Conservation (phyloP, 1,284 basidiomycete species). For the Fomes fomentarius region DNA sequence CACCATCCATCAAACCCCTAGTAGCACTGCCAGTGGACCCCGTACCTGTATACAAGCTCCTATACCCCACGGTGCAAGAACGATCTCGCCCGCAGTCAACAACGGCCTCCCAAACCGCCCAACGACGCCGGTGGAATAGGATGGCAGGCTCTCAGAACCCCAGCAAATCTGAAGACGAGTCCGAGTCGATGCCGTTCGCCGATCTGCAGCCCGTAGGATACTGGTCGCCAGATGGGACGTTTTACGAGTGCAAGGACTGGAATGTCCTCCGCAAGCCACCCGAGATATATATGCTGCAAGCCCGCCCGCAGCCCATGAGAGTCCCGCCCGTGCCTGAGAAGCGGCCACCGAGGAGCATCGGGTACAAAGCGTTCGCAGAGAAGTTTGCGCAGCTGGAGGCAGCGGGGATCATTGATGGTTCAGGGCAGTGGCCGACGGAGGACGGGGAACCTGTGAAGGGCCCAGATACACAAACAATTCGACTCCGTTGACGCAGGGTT, state of each 20-base stretch:
- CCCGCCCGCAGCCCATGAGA: constrained; percentile 23
- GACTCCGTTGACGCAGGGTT: neutral
- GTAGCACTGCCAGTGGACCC: constrained; percentile 1
- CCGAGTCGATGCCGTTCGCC: constrained; percentile 9
- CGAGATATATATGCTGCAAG: constrained; percentile 21
- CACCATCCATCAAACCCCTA: neutral
- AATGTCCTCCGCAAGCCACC: constrained; percentile 13
- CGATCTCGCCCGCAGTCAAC: neutral
- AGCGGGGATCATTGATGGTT: constrained; percentile 25
- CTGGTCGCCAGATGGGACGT: neutral
- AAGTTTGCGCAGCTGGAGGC: constrained; percentile 24
- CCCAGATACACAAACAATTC: neutral
- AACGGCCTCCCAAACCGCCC: constrained; percentile 9
- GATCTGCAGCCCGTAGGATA: constrained; percentile 7
- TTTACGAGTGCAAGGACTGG: constrained; percentile 7
- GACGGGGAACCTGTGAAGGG: neutral
- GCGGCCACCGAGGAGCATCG: constrained; percentile 21
- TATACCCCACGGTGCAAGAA: constrained; percentile 7
- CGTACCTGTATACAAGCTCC: constrained; percentile 5
- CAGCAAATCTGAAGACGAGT: constrained; percentile 11
- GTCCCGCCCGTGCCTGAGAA: constrained; percentile 14
- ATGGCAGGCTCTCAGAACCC: constrained; percentile 9
- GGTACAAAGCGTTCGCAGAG: constrained; percentile 25
- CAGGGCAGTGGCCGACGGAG: constrained; percentile 25
- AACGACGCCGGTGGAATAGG: constrained; percentile 17